phyloP scores from a whole-genome alignment of 345 rosid genomes.

The Salix udensis region DNA sequence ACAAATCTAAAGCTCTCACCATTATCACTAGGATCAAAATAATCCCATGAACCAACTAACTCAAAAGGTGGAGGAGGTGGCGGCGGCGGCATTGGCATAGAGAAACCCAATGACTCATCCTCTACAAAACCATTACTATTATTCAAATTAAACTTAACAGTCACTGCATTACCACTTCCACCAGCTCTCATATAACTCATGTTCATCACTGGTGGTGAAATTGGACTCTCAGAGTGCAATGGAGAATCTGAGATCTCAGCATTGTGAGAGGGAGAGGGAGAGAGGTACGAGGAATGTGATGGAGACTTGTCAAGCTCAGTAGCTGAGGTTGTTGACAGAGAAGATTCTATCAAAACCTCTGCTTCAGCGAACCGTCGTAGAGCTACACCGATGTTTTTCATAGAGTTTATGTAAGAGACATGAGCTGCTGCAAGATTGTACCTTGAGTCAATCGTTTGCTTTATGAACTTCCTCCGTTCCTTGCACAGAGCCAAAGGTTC shows the following conservation, averaged over 20 bases:
- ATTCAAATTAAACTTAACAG: constrained; percentile 50
- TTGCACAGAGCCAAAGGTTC: constrained; percentile 70
- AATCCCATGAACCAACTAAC: constrained; percentile 69
- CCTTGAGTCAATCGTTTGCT: constrained; percentile 75
- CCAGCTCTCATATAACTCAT: constrained; percentile 54
- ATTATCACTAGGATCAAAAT: constrained; percentile 62
- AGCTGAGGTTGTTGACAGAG: constrained; percentile 58
- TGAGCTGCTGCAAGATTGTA: constrained; percentile 84
- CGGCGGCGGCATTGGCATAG: constrained; percentile 50
- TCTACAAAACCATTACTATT: constrained; percentile 30
- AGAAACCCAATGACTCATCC: constrained; percentile 35
- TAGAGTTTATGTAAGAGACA: constrained; percentile 74
- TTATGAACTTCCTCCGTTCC: constrained; percentile 65
- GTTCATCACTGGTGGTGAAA: constrained; percentile 31
- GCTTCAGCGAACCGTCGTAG: constrained; percentile 77
- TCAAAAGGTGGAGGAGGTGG: constrained; percentile 49
- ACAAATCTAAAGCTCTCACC: constrained; percentile 59
- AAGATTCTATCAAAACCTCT: constrained; percentile 54
- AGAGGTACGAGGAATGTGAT: constrained; percentile 67
- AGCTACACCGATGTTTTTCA: constrained; percentile 65
- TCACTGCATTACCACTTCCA: constrained; percentile 35
- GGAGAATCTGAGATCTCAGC: constrained; percentile 63
- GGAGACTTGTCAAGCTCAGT: constrained; percentile 79
- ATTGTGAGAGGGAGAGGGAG: constrained; percentile 57
- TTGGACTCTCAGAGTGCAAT: constrained; percentile 41